Evolutionary conservation across 306 rosid species (phyloP), one percentile per base, ranked within the genome.

Genomic region (Ochetophila trinervis): DNA sequence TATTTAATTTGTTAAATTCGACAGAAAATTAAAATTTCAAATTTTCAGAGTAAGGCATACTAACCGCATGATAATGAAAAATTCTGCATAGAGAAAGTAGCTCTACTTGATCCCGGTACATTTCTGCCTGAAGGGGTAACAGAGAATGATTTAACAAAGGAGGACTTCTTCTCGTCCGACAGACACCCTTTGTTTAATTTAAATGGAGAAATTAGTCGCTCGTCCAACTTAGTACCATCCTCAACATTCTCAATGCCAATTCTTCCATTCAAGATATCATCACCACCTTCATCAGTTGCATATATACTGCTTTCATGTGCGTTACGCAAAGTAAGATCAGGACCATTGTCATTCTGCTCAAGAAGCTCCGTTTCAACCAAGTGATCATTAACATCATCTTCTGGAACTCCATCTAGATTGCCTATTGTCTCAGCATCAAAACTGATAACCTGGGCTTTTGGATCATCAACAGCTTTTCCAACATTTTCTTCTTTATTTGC

Each of bases 211-310:
- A 13, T 42, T 24, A 8, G 51, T 30, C 14, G 11, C 44, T 62
- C n/a, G 40, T 20, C 67, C 40, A 54, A 42, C 72, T 65, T 21
- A 13, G 18, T 40, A 30, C 19, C 61, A 55, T 68, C 60, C 27
- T 47, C 21, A 22, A 32, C 35, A 40, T 62, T 55, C 8, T 36
- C 47, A 57, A 27, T 18, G 23, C 40, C 54, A 44, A 40, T 23
- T n/a, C 27, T 5, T 18, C 30, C 21, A 6, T n/a, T 52, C 53
- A 44, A 15, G 60, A 27, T 21, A 64, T 47, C 55, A 21, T 15
- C 20, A 47, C 53, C 53, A 55, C 21, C 62, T 45, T 67, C n/a
- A 55, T 74, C 53, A 27, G 49, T 54, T 37, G 35, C 52, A 37
- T 4, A 15, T 13, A n/a, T 20, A 40, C 14, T 18, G 48, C 24